phyloP scores from a whole-genome alignment of 1,284 basidiomycete species.

The Schizopora paradoxa region DNA sequence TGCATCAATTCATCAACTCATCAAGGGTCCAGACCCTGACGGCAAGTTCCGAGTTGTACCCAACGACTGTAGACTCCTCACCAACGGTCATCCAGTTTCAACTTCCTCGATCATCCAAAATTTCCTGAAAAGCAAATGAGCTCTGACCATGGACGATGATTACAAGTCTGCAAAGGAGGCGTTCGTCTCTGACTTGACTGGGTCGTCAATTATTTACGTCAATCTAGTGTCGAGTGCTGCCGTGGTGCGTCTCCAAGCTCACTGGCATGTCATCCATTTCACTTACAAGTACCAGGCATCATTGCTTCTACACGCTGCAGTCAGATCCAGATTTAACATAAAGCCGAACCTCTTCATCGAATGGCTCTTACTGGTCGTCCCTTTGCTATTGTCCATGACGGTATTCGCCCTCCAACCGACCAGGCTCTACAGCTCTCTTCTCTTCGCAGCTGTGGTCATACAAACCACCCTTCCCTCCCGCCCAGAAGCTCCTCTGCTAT shows the following conservation, averaged over 20 bases:
- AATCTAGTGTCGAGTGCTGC: conserved; percentile 71
- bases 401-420: conserved; percentile 58
- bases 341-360: conserved; percentile 46
- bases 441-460: conserved; percentile 37
- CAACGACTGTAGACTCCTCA: too few relatives aligned
- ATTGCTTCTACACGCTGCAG: conserved; percentile 60
- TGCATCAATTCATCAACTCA: too few relatives aligned
- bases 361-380: conserved; percentile 65
- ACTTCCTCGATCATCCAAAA: too few relatives aligned
- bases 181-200: conserved; percentile 79
- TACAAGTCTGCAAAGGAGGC: conserved; percentile 87
- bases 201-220: conserved; percentile 71
- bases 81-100: too few relatives aligned
- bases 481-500: conserved; percentile 46
- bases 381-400: conserved; percentile 78
- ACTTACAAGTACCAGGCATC: conserved; percentile 48
- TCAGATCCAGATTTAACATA: conserved; percentile 43
- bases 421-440: conserved; percentile 46
- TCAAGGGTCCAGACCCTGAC: too few relatives aligned
- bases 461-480: conserved; percentile 42
- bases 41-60: too few relatives aligned
- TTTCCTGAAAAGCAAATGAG: too few relatives aligned
- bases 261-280: conserved; percentile 13
- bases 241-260: conserved; percentile 58
- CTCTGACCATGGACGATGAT: too few relatives aligned